These are phyloP conservation scores for Spongispora temasekensis DNA, from an alignment of 1,284 basidiomycete species.

Conservation along the genomic window DNA sequence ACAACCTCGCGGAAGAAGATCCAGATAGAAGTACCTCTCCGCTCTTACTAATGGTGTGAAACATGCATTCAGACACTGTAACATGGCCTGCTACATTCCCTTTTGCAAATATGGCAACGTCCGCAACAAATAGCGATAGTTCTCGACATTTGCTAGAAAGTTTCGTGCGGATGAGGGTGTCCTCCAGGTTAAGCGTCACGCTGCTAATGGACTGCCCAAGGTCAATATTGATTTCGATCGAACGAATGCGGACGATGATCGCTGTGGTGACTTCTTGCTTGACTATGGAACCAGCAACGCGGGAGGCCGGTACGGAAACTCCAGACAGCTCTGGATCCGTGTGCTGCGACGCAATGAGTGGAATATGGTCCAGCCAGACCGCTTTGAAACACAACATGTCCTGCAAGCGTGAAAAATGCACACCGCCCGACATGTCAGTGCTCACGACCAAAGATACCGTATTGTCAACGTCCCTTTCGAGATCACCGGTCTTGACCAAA, in stretches of 20 bases:
- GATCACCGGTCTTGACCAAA: constrained; percentile 55
- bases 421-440: constrained; percentile 72
- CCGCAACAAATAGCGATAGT: constrained; percentile 65
- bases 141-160: constrained; percentile 60
- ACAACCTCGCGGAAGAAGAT: constrained; percentile 49
- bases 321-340: constrained; percentile 28
- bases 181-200: constrained; percentile 63
- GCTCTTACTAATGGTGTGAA: constrained; percentile 69
- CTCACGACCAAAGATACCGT: constrained; percentile 72
- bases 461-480: constrained; percentile 43
- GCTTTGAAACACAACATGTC: constrained; percentile 89
- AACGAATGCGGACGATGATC: constrained; percentile 69
- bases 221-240: constrained; percentile 72
- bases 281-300: constrained; percentile 14
- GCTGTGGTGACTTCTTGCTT: constrained; percentile 58
- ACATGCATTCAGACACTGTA: constrained; percentile 69
- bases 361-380: constrained; percentile 86
- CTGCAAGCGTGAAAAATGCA: constrained; percentile 80
- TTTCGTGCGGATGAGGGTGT: constrained; percentile 61
- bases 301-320: constrained; percentile 14
- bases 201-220: constrained; percentile 75
- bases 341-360: constrained; percentile 59
- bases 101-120: constrained; percentile 61
- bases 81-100: constrained; percentile 78
- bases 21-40: constrained; percentile 38